Base-by-base conservation (phyloP, 257 asterid genomes). In the Mitragyna speciosa region DNA sequence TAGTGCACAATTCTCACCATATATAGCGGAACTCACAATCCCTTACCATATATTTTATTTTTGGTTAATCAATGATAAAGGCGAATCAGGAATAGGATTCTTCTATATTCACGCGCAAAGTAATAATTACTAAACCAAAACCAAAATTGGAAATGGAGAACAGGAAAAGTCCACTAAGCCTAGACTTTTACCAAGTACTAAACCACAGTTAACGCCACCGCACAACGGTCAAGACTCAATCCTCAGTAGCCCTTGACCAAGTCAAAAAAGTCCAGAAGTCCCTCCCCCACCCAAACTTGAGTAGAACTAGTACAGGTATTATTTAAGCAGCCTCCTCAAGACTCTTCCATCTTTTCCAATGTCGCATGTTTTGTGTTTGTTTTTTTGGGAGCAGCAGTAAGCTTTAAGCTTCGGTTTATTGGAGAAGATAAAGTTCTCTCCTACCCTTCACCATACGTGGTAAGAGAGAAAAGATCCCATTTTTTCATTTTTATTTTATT, bases 391-490 rank as follows among this genome's bases (percentile, higher is more conserved):
- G 61, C 26, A 74, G 49, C 65, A 47, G 16, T 59, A 22, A 43
- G 76, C 59, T 47, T 48, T 43, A 45, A 73, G 68, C 48, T 80
- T 33, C 15, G 30, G 61, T 65, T 56, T 22, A 12, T 45, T 30
- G 49, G 52, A 82, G 82, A 45, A 66, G 82, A 51, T 71, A 70
- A 80, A 69, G 36, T 59, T 76, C 56, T 30, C 43, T 52, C 39
- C 59, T 22, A 17, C 54, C 70, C 28, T 78, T 83, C 39, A 39
- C 74, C 16, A 58, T 74, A 14, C 58, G 2, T 19, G 6, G 14
- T 41, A 73, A 31, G 82, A 78, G 51, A 79, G 39, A 9, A 33
- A 61, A 61, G 0, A 31, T 31, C 33, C 49, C 24, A 68, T 68
- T 9, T 68, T 65, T 5, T 24, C 45, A 12, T 8, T 20, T 39